Evolutionary conservation across 2,329 filamentous ascomycete genomes (phyloP), one percentile per base, ranked within the genome.

Genomic region (Fusarium guadeloupense): DNA sequence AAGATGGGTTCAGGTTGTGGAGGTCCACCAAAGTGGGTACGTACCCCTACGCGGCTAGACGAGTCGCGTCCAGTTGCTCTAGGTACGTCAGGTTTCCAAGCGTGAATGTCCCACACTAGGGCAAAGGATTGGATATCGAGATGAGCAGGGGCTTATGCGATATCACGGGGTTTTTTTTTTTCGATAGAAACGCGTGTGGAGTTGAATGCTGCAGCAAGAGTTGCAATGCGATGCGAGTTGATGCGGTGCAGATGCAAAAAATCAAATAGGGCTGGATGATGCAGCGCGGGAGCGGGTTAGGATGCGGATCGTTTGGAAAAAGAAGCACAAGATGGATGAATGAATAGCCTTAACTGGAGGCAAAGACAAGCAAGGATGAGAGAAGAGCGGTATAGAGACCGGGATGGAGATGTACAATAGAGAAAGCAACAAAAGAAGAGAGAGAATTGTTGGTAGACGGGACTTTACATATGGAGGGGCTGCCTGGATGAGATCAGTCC

Each of bases 31-130:
- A 66, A 66, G 71, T 69, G 64, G 69, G 60, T 72, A 73, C 72
- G 69, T 74, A 73, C 72, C 68, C 70, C 45, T 48, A 47, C 56
- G 71, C 68, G 71, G 67, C 70, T 69, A 60, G 56, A 45, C 49
- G 47, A 64, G 69, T 71, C 69, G 62, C 62, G 59, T 57, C 10
- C 7, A 63, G 70, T 74, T 73, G 72, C 71, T 70, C 57, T 62
- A 64, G 59, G 60, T 63, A 64, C 69, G 71, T 70, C 66, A 71
- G 66, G 62, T 53, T 59, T 62, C 44, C 53, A 61, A 59, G 66
- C 62, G 68, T 66, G 54, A 66, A 20, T 66, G 69, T 71, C 66
- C 69, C 70, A 72, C 69, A 49, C 34, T 46, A 40, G 38, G 39
- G 53, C 46, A 62, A 64, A 64, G 66, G 67, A 69, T 69, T 69